phyloP scores from a whole-genome alignment of 768 basidiomycete genomes.

The Lactarius hatsudake region DNA sequence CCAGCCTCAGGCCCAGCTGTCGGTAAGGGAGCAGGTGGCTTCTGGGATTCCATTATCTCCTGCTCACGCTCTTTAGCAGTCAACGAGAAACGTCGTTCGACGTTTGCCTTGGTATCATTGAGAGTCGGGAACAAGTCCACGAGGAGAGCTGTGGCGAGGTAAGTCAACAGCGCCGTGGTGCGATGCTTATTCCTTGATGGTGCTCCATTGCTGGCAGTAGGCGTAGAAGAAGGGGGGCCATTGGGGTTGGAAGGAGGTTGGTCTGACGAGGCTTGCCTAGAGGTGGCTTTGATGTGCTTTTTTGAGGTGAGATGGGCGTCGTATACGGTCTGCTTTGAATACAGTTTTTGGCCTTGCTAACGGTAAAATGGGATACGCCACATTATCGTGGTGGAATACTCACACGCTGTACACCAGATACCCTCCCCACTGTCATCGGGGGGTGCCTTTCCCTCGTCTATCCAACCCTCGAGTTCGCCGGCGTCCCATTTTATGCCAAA shows the following conservation, averaged over 20 bases:
- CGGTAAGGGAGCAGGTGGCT: constrained; percentile 48
- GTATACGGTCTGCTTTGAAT: constrained; percentile 97
- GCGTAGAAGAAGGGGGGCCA: constrained; percentile 41
- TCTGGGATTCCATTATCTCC: constrained; percentile 73
- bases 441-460: constrained; percentile 42
- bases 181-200: constrained; percentile 51
- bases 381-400: constrained; percentile 36
- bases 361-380: constrained; percentile 16
- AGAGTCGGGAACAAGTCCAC: constrained; percentile 59
- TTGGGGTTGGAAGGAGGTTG: constrained; percentile 56
- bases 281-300: constrained; percentile 91
- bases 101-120: constrained; percentile 91
- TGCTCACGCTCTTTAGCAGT: constrained; percentile 98
- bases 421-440: constrained; percentile 53
- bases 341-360: constrained; percentile 80
- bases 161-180: constrained; percentile 67
- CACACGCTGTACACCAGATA: constrained; percentile 94
- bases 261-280: constrained; percentile 56
- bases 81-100: constrained; percentile 93
- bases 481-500: constrained; percentile 82
- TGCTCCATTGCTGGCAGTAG: constrained; percentile 30
- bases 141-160: constrained; percentile 68
- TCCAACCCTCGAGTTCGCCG: constrained; percentile 76
- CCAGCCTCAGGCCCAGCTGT: constrained; percentile 44
- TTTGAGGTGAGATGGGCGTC: constrained; percentile 94